Conservation (phyloP, 805 yeast genomes). For the Wickerhamomyces chaumierensis region DNA sequence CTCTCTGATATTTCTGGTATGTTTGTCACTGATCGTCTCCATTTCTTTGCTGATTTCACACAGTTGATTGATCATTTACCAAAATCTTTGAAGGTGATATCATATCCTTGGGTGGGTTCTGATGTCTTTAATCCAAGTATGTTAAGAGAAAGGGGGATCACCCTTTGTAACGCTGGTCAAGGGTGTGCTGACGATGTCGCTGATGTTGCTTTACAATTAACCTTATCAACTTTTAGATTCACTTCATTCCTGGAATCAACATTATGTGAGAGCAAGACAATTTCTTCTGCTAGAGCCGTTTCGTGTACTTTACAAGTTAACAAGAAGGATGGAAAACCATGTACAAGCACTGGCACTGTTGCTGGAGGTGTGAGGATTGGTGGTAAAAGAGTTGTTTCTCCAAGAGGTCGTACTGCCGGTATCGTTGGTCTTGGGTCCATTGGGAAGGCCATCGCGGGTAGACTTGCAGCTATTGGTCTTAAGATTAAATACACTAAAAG, state of each 20-base stretch:
- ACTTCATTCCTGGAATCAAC: constrained; percentile 33
- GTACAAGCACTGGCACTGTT: constrained; percentile 24
- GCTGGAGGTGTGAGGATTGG: constrained; percentile 32
- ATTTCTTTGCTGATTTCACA: constrained; percentile 31
- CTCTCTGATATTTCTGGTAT: constrained; percentile 34
- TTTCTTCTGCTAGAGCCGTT: constrained; percentile 31
- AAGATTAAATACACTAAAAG: constrained; percentile 51
- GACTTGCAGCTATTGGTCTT: constrained; percentile 52
- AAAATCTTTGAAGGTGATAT: constrained; percentile 31
- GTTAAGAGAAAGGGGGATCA: constrained; percentile 35
- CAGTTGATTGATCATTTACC: constrained; percentile 37
- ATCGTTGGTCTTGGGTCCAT: constrained; percentile 69
- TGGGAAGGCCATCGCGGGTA: constrained; percentile 49
- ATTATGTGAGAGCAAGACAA: constrained; percentile 26
- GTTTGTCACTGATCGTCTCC: constrained; percentile 46
- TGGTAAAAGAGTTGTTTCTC: constrained; percentile 34
- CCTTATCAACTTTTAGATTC: constrained; percentile 49
- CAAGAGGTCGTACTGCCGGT: constrained; percentile 44
- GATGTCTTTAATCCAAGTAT: constrained; percentile 37
- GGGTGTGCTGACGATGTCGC: constrained; percentile 58
- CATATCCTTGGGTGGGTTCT: constrained; percentile 50
- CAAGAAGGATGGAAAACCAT: constrained; percentile 19
- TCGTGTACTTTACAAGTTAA: constrained; percentile 22
- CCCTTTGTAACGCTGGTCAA: constrained; percentile 50
- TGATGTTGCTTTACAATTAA: constrained; percentile 49